phyloP scores from a whole-genome alignment of 495 filamentous ascomycete genomes.

The Penicillium turbatum region DNA sequence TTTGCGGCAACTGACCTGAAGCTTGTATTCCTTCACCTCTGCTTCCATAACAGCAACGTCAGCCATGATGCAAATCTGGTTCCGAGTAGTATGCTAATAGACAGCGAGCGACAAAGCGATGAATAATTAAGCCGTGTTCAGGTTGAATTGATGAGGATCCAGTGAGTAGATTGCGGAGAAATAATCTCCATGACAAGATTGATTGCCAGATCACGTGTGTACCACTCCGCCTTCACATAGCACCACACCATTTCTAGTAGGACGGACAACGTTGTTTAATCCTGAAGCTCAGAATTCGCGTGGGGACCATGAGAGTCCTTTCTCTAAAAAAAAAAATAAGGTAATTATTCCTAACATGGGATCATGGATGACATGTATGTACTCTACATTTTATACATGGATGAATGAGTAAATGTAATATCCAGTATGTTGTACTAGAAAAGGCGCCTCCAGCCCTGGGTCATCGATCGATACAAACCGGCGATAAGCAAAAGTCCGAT shows the following conservation, averaged over 20 bases:
- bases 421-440: too few species aligned
- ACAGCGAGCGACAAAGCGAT: background rate
- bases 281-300: too few species aligned
- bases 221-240: background rate
- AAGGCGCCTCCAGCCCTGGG: too few species aligned
- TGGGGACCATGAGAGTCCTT: too few species aligned
- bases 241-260: too few species aligned
- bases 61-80: constrained; percentile 40
- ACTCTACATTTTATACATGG: too few species aligned
- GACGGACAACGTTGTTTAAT: too few species aligned
- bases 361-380: too few species aligned
- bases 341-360: too few species aligned
- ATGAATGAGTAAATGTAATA: too few species aligned
- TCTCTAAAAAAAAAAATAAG: too few species aligned
- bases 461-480: background rate
- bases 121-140: background rate
- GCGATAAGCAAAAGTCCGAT: constrained; percentile 1
- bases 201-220: background rate
- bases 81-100: background rate
- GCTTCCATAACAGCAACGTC: constrained; percentile 63
- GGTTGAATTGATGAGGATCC: background rate
- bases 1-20: constrained; percentile 55
- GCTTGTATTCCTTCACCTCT: constrained; percentile 76
- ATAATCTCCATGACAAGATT: background rate
- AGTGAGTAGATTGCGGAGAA: background rate